Conservation (phyloP, 2,329 filamentous ascomycete genomes). For the Penicillium sp. region DNA sequence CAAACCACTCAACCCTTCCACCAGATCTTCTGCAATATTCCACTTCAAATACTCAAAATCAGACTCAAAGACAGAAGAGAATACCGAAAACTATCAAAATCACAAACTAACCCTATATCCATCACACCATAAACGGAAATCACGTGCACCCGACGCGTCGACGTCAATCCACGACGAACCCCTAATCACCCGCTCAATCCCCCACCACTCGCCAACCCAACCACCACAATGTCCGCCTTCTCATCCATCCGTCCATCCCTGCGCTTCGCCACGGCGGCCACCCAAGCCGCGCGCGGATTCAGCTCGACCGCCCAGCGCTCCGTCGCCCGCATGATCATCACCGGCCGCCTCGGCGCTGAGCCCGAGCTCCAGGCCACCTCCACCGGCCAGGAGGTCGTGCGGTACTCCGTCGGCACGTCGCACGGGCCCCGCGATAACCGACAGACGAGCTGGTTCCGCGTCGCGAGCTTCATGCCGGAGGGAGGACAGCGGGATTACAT, state of each 20-base stretch:
- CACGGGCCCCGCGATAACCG: constrained; percentile 62
- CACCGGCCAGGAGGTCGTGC: constrained; percentile 66
- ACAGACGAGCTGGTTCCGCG: constrained; percentile 77
- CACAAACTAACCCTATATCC: too few relatives aligned
- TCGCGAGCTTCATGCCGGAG: constrained; percentile 65
- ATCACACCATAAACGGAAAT: too few relatives aligned
- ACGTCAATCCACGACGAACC: constrained; percentile 2
- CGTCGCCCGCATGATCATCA: constrained; percentile 74
- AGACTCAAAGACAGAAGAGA: too few relatives aligned
- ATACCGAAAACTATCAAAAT: too few relatives aligned
- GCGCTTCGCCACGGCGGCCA: constrained; percentile 40
- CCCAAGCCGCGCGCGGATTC: constrained; percentile 61
- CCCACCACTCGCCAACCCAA: not conserved
- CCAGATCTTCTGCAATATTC: too few relatives aligned
- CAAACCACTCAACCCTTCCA: too few relatives aligned
- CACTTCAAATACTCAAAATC: too few relatives aligned
- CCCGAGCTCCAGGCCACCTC: constrained; percentile 69
- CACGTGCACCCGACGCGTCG: not conserved
- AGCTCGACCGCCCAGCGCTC: constrained; percentile 57
- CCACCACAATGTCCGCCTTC: constrained; percentile 41
- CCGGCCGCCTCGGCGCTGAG: constrained; percentile 74
- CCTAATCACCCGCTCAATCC: not conserved
- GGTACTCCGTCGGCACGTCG: constrained; percentile 69
- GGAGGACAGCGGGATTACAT: constrained; percentile 66
- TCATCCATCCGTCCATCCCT: constrained; percentile 49